A percentile compares a stretch with the other conserved stretches of the same genome.
These are phyloP conservation scores for Rubroboletus satanas DNA, from an alignment of 768 basidiomycete species.

Conservation along the genomic window DNA sequence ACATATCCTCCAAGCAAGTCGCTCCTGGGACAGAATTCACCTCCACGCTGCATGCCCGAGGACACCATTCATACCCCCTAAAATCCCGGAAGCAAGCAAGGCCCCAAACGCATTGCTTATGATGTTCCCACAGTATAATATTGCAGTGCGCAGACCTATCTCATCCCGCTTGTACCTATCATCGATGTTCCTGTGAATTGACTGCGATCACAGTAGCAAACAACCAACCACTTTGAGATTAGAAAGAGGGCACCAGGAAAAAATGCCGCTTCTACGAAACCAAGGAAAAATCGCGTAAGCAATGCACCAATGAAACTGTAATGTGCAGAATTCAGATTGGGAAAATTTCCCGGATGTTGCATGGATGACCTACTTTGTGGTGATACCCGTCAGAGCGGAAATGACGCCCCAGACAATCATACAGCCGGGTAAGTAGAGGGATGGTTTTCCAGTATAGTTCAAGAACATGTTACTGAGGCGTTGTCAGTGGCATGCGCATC, in stretches of 20 bases:
- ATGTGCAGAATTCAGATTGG: neutral
- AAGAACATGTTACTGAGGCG: constrained; percentile 64
- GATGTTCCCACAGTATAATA: constrained; percentile 48
- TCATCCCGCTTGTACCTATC: constrained; percentile 44
- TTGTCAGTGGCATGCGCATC: neutral
- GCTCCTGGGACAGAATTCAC: constrained; percentile 26
- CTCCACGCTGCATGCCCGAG: constrained; percentile 53
- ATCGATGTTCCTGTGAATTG: constrained; percentile 17
- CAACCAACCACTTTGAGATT: constrained; percentile 31
- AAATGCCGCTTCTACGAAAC: constrained; percentile 50
- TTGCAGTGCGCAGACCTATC: constrained; percentile 41
- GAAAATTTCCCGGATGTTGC: neutral
- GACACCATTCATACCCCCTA: constrained; percentile 44
- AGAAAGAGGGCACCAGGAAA: constrained; percentile 43
- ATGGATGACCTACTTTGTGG: constrained; percentile 25
- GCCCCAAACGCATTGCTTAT: constrained; percentile 56
- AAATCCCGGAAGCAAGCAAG: constrained; percentile 45
- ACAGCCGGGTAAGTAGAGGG: constrained; percentile 58
- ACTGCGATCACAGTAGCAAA: constrained; percentile 29
- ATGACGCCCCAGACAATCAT: constrained; percentile 71
- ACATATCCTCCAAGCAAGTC: neutral
- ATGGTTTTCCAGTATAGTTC: constrained; percentile 63
- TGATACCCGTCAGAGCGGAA: constrained; percentile 43
- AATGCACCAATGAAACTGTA: constrained; percentile 40
- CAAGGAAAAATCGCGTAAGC: constrained; percentile 50